These are phyloP conservation scores for Pseudopyrenochaeta lycopersici DNA, from an alignment of 2,329 filamentous ascomycete genomes.

Conservation along the genomic window DNA sequence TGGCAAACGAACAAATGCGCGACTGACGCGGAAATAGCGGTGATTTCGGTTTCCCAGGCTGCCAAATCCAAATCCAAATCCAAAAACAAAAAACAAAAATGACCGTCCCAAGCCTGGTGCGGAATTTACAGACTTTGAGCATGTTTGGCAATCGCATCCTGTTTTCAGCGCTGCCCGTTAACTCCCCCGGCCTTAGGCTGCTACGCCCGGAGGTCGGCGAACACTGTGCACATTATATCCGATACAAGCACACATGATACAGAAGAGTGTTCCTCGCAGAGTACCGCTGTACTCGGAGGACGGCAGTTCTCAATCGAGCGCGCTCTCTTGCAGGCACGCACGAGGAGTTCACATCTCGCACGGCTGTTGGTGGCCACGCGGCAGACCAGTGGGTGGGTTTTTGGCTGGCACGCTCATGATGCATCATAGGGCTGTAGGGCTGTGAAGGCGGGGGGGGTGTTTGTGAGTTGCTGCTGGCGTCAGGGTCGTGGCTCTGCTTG, in stretches of 20 bases:
- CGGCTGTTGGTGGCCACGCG: conserved; percentile 12
- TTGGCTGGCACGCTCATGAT: no score
- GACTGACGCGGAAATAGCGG: conserved; percentile 15
- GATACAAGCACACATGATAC: conserved; percentile 10
- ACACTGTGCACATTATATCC: conserved; percentile 12
- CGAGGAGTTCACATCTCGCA: conserved; percentile 25
- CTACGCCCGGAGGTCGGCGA: conserved; percentile 24
- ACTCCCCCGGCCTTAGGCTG: no score
- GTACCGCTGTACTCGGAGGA: conserved; percentile 17
- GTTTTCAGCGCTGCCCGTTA: no score
- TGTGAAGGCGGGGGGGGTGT: conserved; percentile 22
- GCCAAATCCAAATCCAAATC: no score
- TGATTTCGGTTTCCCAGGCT: conserved; percentile 7
- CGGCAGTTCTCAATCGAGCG: conserved; percentile 20
- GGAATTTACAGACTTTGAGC: no score
- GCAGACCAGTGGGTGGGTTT: conserved; percentile 11
- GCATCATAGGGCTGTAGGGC: conserved; percentile 33
- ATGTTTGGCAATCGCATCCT: no score
- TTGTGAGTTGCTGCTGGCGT: conserved; percentile 24
- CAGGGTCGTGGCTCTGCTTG: conserved; percentile 25
- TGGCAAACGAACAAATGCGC: conserved; percentile 5
- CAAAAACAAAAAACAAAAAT: no score
- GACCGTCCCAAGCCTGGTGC: no score
- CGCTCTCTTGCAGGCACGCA: conserved; percentile 18
- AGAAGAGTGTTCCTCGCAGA: no score